phyloP scores from a whole-genome alignment of 371 early-diverging fungal species.

The Sporodiniella umbellata region DNA sequence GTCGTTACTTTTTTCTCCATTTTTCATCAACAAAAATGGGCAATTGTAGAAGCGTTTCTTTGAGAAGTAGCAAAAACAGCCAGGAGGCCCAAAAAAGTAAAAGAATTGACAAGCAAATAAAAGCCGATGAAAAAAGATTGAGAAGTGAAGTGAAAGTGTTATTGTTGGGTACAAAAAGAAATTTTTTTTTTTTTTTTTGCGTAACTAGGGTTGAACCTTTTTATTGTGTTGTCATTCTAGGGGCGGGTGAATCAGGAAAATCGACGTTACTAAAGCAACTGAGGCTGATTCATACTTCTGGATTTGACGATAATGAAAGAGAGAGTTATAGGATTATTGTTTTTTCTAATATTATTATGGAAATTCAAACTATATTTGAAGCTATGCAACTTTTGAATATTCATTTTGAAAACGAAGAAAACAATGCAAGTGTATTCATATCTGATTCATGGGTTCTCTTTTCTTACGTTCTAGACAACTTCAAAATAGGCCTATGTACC shows the following conservation, averaged over 20 bases:
- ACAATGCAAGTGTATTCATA: conserved; percentile 1
- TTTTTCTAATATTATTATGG: conserved; percentile 75
- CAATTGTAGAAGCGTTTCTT: conserved; percentile 12
- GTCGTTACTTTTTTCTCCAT: neutral
- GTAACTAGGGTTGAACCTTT: neutral
- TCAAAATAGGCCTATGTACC: conserved; percentile 18
- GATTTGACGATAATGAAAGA: conserved; percentile 78
- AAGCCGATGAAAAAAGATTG: conserved; percentile 65
- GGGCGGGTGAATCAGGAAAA: conserved; percentile 90
- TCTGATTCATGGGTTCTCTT: neutral
- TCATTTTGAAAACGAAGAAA: conserved; percentile 9
- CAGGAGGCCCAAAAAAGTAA: conserved; percentile 45
- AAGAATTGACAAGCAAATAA: conserved; percentile 77
- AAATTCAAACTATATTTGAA: conserved; percentile 58
- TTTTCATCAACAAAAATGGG: conserved; percentile 18
- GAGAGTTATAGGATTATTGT: conserved; percentile 70
- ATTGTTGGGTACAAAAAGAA: conserved; percentile 55
- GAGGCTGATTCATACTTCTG: conserved; percentile 88
- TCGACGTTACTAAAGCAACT: conserved; percentile 91
- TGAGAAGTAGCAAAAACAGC: conserved; percentile 1
- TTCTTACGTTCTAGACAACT: neutral
- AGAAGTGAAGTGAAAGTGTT: conserved; percentile 86
- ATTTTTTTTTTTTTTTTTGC: neutral
- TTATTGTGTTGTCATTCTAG: conserved; percentile 34
- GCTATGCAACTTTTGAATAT: conserved; percentile 45